A percentile compares a stretch with the other conserved stretches of the same genome.
phyloP scores from a whole-genome alignment of 2,329 filamentous ascomycete species.

The Colletotrichum nymphaeae region DNA sequence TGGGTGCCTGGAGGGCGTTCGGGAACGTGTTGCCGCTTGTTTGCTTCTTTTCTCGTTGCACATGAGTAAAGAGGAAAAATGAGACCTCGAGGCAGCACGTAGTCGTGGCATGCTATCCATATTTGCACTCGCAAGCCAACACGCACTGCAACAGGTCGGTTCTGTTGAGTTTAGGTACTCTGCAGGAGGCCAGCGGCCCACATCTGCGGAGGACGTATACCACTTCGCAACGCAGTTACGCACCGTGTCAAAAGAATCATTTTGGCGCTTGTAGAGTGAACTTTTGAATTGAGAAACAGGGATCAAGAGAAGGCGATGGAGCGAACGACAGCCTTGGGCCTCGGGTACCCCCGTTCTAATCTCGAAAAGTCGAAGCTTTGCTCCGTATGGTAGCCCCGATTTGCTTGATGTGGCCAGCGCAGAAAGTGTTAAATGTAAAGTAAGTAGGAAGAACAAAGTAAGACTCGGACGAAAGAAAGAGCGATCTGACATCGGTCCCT shows the following conservation, averaged over 20 bases:
- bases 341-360: background rate
- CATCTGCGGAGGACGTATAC: constrained; percentile 8
- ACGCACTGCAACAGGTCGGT: background rate
- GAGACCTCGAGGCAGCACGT: background rate
- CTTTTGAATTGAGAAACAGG: background rate
- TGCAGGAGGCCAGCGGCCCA: constrained; percentile 28
- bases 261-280: background rate
- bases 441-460: background rate
- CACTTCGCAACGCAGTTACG: constrained; percentile 26
- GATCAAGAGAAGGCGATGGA: background rate
- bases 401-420: background rate
- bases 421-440: background rate
- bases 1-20: background rate
- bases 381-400: background rate
- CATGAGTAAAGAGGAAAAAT: background rate
- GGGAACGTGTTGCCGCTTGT: background rate
- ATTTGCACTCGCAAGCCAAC: constrained; percentile 20
- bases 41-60: background rate
- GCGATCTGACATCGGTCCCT: constrained; percentile 23
- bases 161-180: background rate
- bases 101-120: background rate
- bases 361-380: background rate
- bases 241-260: background rate
- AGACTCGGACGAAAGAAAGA: constrained; percentile 16
- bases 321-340: background rate